Evolutionary conservation across 257 asterid genomes (phyloP).

Genomic region (Solanum pinnatisectum): DNA sequence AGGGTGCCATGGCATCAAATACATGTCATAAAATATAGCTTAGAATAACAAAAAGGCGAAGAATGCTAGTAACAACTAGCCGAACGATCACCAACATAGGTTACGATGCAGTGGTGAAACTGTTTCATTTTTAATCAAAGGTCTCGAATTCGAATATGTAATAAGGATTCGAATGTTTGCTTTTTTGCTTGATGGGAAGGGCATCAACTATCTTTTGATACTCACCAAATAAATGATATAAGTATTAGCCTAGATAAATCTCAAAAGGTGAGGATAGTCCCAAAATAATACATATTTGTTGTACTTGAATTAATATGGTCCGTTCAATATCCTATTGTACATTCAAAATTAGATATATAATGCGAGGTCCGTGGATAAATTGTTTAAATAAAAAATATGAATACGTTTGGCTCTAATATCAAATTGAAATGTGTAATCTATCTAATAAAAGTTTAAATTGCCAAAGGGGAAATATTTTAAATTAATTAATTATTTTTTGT

Average conservation of each 20-base stretch:
- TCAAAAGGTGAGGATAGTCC: neutral
- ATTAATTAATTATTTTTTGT: too few species aligned
- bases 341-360: neutral
- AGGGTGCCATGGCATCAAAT: too few species aligned
- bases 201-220: neutral
- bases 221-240: neutral
- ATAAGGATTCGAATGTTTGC: neutral
- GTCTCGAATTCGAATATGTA: too few species aligned
- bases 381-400: neutral
- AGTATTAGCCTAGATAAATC: too few species aligned
- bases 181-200: neutral
- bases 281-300: neutral
- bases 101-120: fast-evolving
- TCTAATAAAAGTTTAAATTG: neutral
- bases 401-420: neutral
- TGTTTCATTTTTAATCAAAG: fast-evolving
- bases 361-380: neutral
- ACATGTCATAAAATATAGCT: too few species aligned
- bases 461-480: neutral
- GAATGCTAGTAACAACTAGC: neutral
- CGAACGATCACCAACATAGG: neutral
- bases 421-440: neutral
- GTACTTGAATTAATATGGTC: neutral
- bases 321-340: neutral
- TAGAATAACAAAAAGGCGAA: neutral